Percentiles rank a stretch among this genome's conserved stretches.
phyloP scores from a whole-genome alignment of 345 rosid species.

The Hibiscus tridactylites region DNA sequence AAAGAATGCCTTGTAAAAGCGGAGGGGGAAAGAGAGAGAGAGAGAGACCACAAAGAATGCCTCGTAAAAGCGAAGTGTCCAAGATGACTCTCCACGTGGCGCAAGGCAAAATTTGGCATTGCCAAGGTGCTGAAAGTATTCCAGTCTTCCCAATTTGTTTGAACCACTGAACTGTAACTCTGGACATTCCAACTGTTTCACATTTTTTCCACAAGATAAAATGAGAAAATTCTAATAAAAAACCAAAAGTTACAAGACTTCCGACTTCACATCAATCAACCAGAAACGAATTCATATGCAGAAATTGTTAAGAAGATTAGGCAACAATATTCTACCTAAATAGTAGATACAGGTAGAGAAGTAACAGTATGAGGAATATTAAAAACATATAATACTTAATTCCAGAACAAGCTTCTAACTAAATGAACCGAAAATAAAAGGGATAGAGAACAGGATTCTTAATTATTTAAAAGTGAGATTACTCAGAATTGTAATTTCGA shows the following conservation, averaged over 20 bases:
- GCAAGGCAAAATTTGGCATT: conserved; percentile 94
- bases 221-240: neutral
- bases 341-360: neutral
- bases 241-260: too few relatives aligned
- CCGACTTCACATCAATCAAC: neutral
- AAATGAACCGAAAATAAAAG: neutral
- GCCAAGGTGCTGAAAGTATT: conserved; percentile 83
- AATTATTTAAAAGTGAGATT: neutral
- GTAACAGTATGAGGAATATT: neutral
- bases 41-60: conserved; percentile 83
- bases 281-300: neutral
- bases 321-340: neutral
- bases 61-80: conserved; percentile 97
- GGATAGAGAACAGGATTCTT: neutral
- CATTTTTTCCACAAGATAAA: neutral
- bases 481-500: neutral
- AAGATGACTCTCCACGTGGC: conserved; percentile 96
- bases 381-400: neutral
- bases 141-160: conserved; percentile 65
- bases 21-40: conserved; percentile 7
- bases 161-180: conserved; percentile 88
- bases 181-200: conserved; percentile 85
- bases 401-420: neutral
- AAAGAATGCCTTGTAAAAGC: neutral
- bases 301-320: neutral